Evolutionary conservation across 2,329 filamentous ascomycete genomes (phyloP), one percentile per base, ranked within the genome.

Genomic region (Fusarium redolens): DNA sequence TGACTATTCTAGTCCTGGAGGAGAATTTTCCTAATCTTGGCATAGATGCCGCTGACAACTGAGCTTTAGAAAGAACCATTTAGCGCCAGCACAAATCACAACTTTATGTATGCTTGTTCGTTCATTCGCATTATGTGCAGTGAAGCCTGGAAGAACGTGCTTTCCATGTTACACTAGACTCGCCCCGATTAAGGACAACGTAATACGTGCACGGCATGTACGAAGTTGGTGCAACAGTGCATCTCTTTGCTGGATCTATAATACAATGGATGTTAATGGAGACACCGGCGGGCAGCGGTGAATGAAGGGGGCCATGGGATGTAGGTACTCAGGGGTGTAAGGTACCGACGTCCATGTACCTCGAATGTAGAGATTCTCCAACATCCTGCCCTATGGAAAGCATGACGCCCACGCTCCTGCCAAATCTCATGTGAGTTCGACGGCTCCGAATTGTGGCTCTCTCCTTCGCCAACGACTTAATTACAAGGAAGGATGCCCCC

Each of bases 201-300:
- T 55, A 28, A 64, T 59, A 65, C 58, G 33, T 60, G 40, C 56
- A 73, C 71, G 51, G 31, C 71, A 73, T 68, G 71, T 74, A 73
- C 71, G 71, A 73, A 72, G 63, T 45, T 45, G n/a, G 67, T 72
- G 55, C 31, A 55, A 74, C 55, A 43, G 41, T 33, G 51, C 38
- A 28, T 48, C 33, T 54, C 50, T 25, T 38, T 35, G 43, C 47
- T 71, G 54, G 41, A 65, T 52, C 48, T 40, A 45, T 54, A 54
- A 38, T 17, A 30, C 17, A 56, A 31, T 35, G n/a, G 40, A 47
- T 18, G 51, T 38, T 51, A 33, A 50, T 38, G 20, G n/a, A 40
- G 47, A 61, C 33, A 47, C 44, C n/a, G 15, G 44, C 50, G 68
- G 54, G 48, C 28, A 35, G 59, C 68, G 71, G 68, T 71, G 61